Conservation (phyloP, 1,139 yeast genomes). For the Taphrina populina region DNA sequence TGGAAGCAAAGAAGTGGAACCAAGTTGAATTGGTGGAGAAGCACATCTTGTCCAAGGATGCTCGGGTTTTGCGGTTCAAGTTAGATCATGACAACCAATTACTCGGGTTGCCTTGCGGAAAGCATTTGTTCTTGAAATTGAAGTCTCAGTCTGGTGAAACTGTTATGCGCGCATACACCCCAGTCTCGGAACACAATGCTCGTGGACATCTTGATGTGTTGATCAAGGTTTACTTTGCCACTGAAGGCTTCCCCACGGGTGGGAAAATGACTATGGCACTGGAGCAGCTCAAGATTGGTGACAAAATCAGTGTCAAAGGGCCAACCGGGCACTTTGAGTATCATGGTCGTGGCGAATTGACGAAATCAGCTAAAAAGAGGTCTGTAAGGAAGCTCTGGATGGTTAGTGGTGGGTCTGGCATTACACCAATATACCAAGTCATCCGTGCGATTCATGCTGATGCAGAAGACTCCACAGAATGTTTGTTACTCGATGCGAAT, state of each 20-base stretch:
- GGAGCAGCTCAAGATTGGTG: conserved; percentile 45
- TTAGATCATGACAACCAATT: conserved; percentile 65
- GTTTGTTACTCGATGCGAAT: conserved; percentile 75
- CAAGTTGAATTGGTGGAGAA: conserved; percentile 31
- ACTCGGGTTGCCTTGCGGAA: conserved; percentile 72
- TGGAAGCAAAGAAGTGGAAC: conserved; percentile 40
- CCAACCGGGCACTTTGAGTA: conserved; percentile 73
- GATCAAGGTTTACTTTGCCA: conserved; percentile 41
- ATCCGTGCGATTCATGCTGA: conserved; percentile 66
- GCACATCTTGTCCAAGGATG: conserved; percentile 44
- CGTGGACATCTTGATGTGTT: conserved; percentile 33
- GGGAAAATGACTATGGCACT: conserved; percentile 85
- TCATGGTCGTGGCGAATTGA: conserved; percentile 62
- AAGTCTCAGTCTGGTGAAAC: conserved; percentile 38
- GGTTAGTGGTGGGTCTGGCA: conserved; percentile 87
- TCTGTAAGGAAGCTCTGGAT: conserved; percentile 66
- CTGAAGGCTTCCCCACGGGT: conserved; percentile 44
- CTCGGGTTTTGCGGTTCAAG: conserved; percentile 68
- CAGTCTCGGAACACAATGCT: conserved; percentile 44
- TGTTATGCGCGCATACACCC: conserved; percentile 53
- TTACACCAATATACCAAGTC: conserved; percentile 69
- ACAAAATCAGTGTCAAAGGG: conserved; percentile 50
- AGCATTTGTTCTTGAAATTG: conserved; percentile 61
- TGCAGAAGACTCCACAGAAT: conserved; percentile 80
- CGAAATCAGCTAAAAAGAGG: conserved; percentile 46